Base-by-base conservation (phyloP, 768 basidiomycete species). In the Piloderma croceum region DNA sequence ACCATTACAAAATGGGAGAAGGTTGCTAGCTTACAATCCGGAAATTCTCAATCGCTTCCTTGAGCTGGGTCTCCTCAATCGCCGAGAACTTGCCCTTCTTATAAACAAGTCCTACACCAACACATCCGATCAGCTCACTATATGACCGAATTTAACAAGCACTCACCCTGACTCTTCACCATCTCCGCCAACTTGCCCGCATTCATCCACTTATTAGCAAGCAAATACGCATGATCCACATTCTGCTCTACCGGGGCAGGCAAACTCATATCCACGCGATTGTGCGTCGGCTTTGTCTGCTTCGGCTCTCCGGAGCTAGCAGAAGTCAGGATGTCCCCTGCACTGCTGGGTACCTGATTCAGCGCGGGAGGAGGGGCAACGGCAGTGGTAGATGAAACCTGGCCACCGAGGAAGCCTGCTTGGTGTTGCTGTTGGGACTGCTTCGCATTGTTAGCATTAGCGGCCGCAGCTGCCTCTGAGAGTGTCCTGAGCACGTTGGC, bases 61-160 rank as follows among this genome's bases (percentile, higher is more conserved):
- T 70, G 1, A 90, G 59, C 46, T 81, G 80, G 19, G 77, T 70
- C 42, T 80, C 83, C 53, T 91, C 88, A 31, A 79, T 78, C 0
- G 81, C 76, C 19, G 86, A 88, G 52, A 91, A 91, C 54, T 87
- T 90, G 11, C 88, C 88, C 60, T 89, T 89, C 63, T 83, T 89
- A 59, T 87, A 90, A 3, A 85, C 73, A n/a, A 90, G 73, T 23
- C 86, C 87, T 90, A 42, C 18, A 44, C 33, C 2, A 27, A n/a
- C n/a, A n/a, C n/a, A n/a, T n/a, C n/a, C n/a, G n/a, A n/a, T n/a
- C n/a, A n/a, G n/a, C n/a, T n/a, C n/a, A n/a, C n/a, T n/a, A n/a
- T n/a, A n/a, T n/a, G n/a, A n/a, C n/a, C n/a, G n/a, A n/a, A n/a
- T n/a, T n/a, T n/a, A n/a, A n/a, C n/a, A n/a, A n/a, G n/a, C n/a